A percentile compares a stretch with the other conserved stretches of the same genome.
Conservation (phyloP, 768 basidiomycete species). For the Boletales sp. region DNA sequence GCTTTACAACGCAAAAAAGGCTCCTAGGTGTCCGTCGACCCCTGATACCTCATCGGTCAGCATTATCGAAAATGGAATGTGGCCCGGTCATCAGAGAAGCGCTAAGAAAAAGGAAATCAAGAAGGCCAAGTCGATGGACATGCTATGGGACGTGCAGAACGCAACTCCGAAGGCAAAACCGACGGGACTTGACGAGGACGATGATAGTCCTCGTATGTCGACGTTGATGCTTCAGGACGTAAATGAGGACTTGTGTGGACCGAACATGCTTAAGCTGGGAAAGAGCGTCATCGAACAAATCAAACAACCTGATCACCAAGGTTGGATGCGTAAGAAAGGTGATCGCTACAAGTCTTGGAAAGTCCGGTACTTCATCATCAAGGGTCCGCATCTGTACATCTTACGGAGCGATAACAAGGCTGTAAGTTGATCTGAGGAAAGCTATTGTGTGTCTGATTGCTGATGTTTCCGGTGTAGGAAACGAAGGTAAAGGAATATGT, state of each 20-base stretch:
- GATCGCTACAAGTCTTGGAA: slow-evolving; percentile 95
- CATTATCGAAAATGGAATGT: slow-evolving; percentile 22
- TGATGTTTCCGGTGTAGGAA: slow-evolving; percentile 49
- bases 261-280: slow-evolving; percentile 50
- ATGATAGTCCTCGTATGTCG: slow-evolving; percentile 52
- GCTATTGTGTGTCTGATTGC: background rate
- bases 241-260: slow-evolving; percentile 18
- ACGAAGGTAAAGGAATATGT: slow-evolving; percentile 96
- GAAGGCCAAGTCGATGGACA: slow-evolving; percentile 25
- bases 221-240: slow-evolving; percentile 32
- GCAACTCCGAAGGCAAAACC: slow-evolving; percentile 11
- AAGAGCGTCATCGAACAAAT: slow-evolving; percentile 85
- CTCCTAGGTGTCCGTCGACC: slow-evolving; percentile 39
- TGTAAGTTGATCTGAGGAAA: slow-evolving; percentile 4
- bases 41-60: slow-evolving; percentile 30
- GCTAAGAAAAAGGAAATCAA: slow-evolving; percentile 11
- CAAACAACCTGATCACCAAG: slow-evolving; percentile 82
- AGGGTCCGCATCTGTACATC: slow-evolving; percentile 88
- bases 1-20: slow-evolving; percentile 43
- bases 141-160: slow-evolving; percentile 19
- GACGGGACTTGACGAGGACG: slow-evolving; percentile 30
- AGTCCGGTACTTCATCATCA: slow-evolving; percentile 84
- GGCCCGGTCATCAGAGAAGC: slow-evolving; percentile 10
- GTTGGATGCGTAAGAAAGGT: slow-evolving; percentile 96
- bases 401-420: slow-evolving; percentile 69